phyloP scores from a whole-genome alignment of 2,329 filamentous ascomycete genomes.

The Penicillium hordei region DNA sequence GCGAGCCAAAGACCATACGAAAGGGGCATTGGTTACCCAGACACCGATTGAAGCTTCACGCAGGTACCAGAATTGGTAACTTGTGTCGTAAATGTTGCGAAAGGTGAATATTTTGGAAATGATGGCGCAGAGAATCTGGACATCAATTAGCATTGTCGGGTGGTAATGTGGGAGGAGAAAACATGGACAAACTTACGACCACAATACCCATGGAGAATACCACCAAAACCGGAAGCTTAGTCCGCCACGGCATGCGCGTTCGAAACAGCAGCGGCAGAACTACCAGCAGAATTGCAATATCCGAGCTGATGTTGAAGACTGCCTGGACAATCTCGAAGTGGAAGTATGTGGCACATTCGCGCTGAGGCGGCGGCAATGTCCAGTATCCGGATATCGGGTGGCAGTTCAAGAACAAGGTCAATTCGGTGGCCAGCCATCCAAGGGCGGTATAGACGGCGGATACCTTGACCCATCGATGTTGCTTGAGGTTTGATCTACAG shows the following conservation, averaged over 20 bases:
- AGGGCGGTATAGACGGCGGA: not conserved
- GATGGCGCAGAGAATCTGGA: not conserved
- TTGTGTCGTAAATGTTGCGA: not conserved
- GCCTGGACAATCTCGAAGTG: not conserved
- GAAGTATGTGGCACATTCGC: not conserved
- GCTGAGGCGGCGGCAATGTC: not conserved
- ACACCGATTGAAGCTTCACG: not conserved
- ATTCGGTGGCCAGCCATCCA: not conserved
- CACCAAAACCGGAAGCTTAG: not conserved
- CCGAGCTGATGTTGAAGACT: not conserved
- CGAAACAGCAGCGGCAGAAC: not conserved
- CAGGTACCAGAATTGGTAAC: not conserved
- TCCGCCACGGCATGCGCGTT: not conserved
- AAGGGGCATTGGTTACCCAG: not conserved
- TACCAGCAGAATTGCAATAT: not conserved
- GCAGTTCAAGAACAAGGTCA: not conserved
- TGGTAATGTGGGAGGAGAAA: not conserved
- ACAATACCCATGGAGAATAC: not conserved
- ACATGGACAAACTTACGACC: not conserved
- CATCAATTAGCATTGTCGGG: not conserved
- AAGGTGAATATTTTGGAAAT: not conserved
- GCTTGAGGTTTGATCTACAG: not conserved
- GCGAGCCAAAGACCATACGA: not conserved
- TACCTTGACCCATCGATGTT: not conserved
- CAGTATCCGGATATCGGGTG: not conserved